Conservation (phyloP, 352 stramenopile species). For the Phytopythium chamaehyphon region DNA sequence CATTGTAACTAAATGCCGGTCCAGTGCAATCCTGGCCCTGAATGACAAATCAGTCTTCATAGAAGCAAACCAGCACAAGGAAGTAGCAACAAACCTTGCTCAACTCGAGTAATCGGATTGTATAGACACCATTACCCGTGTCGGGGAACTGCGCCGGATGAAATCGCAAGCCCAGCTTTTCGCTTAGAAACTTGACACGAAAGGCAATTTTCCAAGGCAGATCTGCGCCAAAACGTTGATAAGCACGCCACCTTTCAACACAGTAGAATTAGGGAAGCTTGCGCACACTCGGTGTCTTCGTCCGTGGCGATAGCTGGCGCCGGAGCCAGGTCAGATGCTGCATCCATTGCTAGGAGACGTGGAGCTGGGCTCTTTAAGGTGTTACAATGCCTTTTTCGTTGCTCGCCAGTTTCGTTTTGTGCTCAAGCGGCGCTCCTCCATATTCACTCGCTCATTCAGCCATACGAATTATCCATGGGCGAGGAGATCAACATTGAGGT, state of each 20-base stretch:
- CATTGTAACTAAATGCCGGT: slow-evolving; percentile 71
- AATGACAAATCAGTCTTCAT: neutral
- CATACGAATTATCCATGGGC: no score
- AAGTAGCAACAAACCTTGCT: slow-evolving; percentile 30
- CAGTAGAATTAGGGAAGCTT: neutral
- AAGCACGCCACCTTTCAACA: neutral
- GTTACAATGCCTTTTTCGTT: no score
- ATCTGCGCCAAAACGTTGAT: slow-evolving; percentile 14
- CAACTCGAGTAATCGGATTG: slow-evolving; percentile 70
- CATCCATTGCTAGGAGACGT: no score
- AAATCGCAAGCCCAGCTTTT: slow-evolving; percentile 79
- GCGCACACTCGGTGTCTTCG: slow-evolving; percentile 42
- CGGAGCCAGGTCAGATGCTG: slow-evolving; percentile 12
- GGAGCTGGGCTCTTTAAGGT: neutral
- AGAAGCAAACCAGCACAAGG: neutral
- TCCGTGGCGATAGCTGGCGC: slow-evolving; percentile 37
- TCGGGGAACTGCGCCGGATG: slow-evolving; percentile 72
- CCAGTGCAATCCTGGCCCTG: slow-evolving; percentile 42
- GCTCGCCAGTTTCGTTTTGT: neutral
- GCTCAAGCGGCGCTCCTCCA: neutral
- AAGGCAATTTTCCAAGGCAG: slow-evolving; percentile 84
- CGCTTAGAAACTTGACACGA: slow-evolving; percentile 73
- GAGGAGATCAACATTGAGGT: slow-evolving; percentile 32
- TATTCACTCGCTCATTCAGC: no score
- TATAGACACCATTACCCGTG: slow-evolving; percentile 84